These are phyloP conservation scores for Juglanconis sp. DNA, from an alignment of 2,329 filamentous ascomycete species.

Conservation along the genomic window DNA sequence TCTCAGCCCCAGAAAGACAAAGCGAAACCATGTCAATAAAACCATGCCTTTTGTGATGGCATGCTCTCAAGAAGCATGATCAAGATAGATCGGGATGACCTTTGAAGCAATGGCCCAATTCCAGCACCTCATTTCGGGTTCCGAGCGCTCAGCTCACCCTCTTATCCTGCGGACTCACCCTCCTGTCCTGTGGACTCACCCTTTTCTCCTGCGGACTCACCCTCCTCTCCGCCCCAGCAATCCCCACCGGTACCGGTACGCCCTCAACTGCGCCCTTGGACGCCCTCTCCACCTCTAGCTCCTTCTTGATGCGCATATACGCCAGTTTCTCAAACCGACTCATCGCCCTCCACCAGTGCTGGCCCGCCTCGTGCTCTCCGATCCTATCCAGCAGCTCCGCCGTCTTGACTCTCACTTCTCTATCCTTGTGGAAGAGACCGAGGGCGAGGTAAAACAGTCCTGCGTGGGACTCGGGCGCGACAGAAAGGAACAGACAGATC, in stretches of 20 bases:
- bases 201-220: conserved; percentile 37
- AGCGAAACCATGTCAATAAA: too few species aligned
- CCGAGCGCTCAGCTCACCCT: conserved; percentile 42
- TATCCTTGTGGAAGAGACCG: conserved; percentile 86
- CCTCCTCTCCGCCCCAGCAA: conserved; percentile 17
- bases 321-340: conserved; percentile 87
- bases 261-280: conserved; percentile 44
- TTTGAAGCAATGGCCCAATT: background rate
- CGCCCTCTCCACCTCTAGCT: conserved; percentile 51
- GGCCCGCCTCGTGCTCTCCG: conserved; percentile 80
- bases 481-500: conserved; percentile 77
- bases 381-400: conserved; percentile 80
- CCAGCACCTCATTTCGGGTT: background rate
- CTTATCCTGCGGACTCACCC: conserved; percentile 33
- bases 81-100: too few species aligned
- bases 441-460: conserved; percentile 89
- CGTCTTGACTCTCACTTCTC: conserved; percentile 72
- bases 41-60: too few species aligned
- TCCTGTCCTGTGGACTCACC: conserved; percentile 35
- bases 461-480: conserved; percentile 80
- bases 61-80: too few species aligned
- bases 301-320: conserved; percentile 74
- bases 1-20: background rate
- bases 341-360: conserved; percentile 86
- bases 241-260: conserved; percentile 21